Base-by-base conservation (phyloP, 345 rosid species). In the Physaria fendleri region DNA sequence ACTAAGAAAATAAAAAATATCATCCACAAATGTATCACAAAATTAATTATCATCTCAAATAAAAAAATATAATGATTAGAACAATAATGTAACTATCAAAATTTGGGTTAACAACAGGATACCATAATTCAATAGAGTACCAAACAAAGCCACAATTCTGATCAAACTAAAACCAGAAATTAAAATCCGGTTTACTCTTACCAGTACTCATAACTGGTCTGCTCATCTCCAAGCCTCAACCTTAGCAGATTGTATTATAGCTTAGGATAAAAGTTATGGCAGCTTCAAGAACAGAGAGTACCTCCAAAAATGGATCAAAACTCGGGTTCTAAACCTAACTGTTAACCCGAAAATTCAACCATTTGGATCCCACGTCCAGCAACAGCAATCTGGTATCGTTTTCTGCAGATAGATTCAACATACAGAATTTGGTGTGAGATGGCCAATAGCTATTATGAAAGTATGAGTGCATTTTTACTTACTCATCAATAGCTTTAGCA, bases 331-430 rank as follows among this genome's bases (percentile, higher is more conserved):
- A 0, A 24, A 39, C 43, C 56, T 9, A 63, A 27, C 18, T 21
- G 38, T 46, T 63, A 70, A 33, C 53, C 12, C 24, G 57, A 69
- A 71, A 91, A 88, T 47, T 87, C 85, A 3, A 90, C 73, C 78
- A 79, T 81, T 74, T 87, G 97, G 87, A 89, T 85, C 33, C 99
- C 97, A 45, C 99, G 87, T 66, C 99, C 97, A 38, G 88, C 88
- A 43, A 90, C 88, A 17, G 76, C 83, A 58, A 93, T 87, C 77
- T 83, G 82, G 74, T 89, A 87, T 27, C 63, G 60, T 71, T 78
- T 73, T 76, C 95, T 93, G 83, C 21, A 25, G 43, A 62, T 5
- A 39, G 13, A 14, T 22, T 24, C 17, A 32, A 9, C 4, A 22
- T 18, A 34, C 27, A 11, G 21, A 9, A 9, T 55, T 30, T 13